A percentile compares a stretch with the other conserved stretches of the same genome.
These are phyloP conservation scores for Globisporangium recalcitrans DNA, from an alignment of 352 stramenopile species.

Conservation along the genomic window DNA sequence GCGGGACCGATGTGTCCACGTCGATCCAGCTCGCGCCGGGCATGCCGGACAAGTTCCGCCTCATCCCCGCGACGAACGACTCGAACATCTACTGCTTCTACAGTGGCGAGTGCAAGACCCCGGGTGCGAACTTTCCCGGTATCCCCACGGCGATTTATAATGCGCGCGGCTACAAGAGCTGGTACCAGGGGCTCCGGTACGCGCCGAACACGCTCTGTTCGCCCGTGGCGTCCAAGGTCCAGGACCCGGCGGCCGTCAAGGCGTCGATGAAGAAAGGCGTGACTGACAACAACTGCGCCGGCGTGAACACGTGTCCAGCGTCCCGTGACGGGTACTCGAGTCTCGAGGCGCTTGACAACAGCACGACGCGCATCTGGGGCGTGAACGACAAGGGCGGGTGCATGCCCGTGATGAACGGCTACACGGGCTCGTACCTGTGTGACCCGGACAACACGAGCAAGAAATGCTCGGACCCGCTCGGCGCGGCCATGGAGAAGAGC, in stretches of 20 bases:
- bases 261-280: conserved; percentile 40
- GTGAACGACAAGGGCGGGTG: conserved; percentile 70
- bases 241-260: conserved; percentile 36
- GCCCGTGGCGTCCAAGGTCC: conserved; percentile 15
- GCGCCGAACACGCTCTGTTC: conserved; percentile 51
- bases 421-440: conserved; percentile 58
- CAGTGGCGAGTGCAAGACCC: conserved; percentile 31
- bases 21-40: conserved; percentile 69
- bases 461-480: conserved; percentile 29
- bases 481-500: conserved; percentile 28
- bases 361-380: conserved; percentile 39
- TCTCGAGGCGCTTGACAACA: conserved; percentile 40
- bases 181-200: conserved; percentile 59
- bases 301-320: conserved; percentile 32
- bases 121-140: conserved; percentile 45
- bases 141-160: conserved; percentile 40
- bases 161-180: conserved; percentile 23
- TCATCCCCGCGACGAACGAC: conserved; percentile 3
- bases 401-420: conserved; percentile 53
- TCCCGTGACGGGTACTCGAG: conserved; percentile 51
- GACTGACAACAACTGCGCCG: conserved; percentile 36
- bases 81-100: conserved; percentile 39
- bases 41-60: conserved; percentile 14
- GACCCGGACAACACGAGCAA: conserved; percentile 52
- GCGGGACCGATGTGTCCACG: conserved; percentile 54